Evolutionary conservation across 805 yeast species (phyloP).

Genomic region (Citeromyces nyonsensis): DNA sequence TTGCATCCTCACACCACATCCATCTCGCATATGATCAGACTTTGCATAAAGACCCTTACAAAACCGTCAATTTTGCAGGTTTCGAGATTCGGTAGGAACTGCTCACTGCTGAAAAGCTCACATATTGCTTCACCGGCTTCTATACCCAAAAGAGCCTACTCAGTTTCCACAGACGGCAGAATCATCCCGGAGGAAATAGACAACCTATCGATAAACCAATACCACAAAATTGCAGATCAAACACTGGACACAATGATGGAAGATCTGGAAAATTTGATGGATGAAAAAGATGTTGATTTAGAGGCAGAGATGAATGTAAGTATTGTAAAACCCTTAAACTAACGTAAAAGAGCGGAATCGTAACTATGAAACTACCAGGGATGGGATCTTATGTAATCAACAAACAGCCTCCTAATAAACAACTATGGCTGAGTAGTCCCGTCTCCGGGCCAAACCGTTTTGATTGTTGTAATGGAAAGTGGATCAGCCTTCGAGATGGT

Average conservation of each 20-base stretch:
- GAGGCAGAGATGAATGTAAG: slow-evolving; percentile 63
- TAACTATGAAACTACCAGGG: slow-evolving; percentile 56
- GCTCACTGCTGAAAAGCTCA: not conserved
- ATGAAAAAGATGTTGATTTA: slow-evolving; percentile 16
- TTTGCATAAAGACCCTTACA: too few species aligned
- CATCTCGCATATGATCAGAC: not conserved
- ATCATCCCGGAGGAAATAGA: slow-evolving; percentile 35
- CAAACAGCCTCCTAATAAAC: slow-evolving; percentile 95
- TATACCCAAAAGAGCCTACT: not conserved
- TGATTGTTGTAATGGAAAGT: slow-evolving; percentile 57
- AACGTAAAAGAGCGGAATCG: slow-evolving; percentile 39
- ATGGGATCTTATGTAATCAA: slow-evolving; percentile 83
- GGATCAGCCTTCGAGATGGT: slow-evolving; percentile 71
- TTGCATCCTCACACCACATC: not conserved
- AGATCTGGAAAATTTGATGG: slow-evolving; percentile 54
- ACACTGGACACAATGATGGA: slow-evolving; percentile 59
- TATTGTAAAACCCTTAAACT: slow-evolving; percentile 12
- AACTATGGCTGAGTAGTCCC: slow-evolving; percentile 92
- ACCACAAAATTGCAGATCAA: slow-evolving; percentile 47
- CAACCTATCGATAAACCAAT: slow-evolving; percentile 30
- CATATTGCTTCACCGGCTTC: not conserved
- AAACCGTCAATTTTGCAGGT: too few species aligned
- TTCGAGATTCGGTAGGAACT: too few species aligned
- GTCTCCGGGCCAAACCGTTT: slow-evolving; percentile 82
- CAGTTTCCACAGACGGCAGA: slow-evolving; percentile 31